phyloP scores from a whole-genome alignment of 495 filamentous ascomycete genomes.

The Aspergillus bridgeri region DNA sequence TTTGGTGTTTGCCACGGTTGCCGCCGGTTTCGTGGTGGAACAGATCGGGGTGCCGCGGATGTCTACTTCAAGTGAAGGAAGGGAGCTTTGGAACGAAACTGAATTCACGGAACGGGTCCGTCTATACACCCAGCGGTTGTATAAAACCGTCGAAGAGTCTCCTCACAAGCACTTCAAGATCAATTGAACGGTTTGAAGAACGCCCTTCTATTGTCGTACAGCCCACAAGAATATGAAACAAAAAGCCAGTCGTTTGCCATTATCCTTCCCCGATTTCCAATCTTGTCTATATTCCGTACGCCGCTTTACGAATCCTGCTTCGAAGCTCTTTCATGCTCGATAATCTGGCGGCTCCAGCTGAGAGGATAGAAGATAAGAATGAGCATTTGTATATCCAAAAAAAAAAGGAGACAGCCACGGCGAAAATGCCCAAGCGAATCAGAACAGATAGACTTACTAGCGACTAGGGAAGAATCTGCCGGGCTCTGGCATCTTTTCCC shows the following conservation, averaged over 20 bases:
- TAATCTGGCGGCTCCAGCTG: slow-evolving; percentile 92
- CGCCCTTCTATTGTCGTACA: slow-evolving; percentile 48
- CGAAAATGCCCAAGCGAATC: slow-evolving; percentile 6
- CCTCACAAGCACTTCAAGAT: slow-evolving; percentile 41
- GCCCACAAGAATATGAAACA: slow-evolving; percentile 38
- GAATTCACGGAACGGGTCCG: slow-evolving; percentile 51
- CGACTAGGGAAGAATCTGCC: slow-evolving; percentile 91
- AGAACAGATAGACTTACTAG: slow-evolving; percentile 61
- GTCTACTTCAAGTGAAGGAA: slow-evolving; percentile 44
- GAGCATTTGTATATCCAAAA: slow-evolving; percentile 14
- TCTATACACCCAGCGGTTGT: slow-evolving; percentile 50
- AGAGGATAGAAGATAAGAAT: neutral
- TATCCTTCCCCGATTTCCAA: slow-evolving; percentile 19
- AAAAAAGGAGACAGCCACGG: slow-evolving; percentile 11
- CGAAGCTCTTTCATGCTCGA: slow-evolving; percentile 72
- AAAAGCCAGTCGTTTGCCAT: slow-evolving; percentile 28
- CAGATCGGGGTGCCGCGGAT: slow-evolving; percentile 80
- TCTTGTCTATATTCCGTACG: slow-evolving; percentile 8
- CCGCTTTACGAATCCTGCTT: slow-evolving; percentile 52
- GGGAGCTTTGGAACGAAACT: slow-evolving; percentile 77
- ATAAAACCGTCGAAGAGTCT: slow-evolving; percentile 44
- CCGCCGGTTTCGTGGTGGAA: slow-evolving; percentile 91
- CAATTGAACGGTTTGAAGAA: slow-evolving; percentile 44
- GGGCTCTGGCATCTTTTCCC: slow-evolving; percentile 81
- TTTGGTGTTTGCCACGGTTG: slow-evolving; percentile 73